These are phyloP conservation scores for Metschnikowia koreensis DNA, from an alignment of 805 yeast species.

Conservation along the genomic window DNA sequence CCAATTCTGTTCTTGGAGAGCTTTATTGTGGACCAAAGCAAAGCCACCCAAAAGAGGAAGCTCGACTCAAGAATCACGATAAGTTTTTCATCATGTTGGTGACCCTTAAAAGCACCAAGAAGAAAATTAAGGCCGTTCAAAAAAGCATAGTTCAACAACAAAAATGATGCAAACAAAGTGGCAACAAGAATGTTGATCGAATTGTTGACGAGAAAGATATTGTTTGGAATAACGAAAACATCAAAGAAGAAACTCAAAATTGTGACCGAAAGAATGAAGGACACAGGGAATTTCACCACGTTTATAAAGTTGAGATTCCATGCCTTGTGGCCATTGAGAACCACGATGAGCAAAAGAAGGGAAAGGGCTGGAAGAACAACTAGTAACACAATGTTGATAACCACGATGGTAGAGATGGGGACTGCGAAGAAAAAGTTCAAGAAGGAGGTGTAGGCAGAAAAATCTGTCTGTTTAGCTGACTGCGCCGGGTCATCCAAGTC, in stretches of 20 bases:
- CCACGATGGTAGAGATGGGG: constrained; percentile 49
- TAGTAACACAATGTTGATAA: constrained; percentile 53
- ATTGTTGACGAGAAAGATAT: constrained; percentile 38
- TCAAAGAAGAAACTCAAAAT: constrained; percentile 25
- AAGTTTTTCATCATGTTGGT: constrained; percentile 52
- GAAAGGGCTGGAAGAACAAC: constrained; percentile 54
- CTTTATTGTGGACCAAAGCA: constrained; percentile 48
- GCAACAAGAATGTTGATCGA: constrained; percentile 37
- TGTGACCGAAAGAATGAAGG: constrained; percentile 38
- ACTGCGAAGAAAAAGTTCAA: constrained; percentile 57
- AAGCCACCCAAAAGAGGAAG: constrained; percentile 53
- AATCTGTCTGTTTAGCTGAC: constrained; percentile 25
- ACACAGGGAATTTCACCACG: constrained; percentile 56
- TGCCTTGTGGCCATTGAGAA: constrained; percentile 46
- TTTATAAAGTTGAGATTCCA: constrained; percentile 44
- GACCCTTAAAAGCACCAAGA: constrained; percentile 31
- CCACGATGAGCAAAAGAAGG: constrained; percentile 44
- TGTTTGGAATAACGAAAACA: constrained; percentile 19
- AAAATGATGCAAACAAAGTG: constrained; percentile 44
- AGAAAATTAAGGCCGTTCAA: constrained; percentile 45
- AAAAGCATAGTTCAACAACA: constrained; percentile 55
- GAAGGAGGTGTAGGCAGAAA: constrained; percentile 65
- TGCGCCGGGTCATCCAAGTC: constrained; percentile 27
- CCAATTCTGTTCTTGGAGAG: constrained; percentile 41
- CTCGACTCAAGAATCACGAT: constrained; percentile 54